phyloP scores from a whole-genome alignment of 805 yeast genomes.

The Candida ipomoeae region DNA sequence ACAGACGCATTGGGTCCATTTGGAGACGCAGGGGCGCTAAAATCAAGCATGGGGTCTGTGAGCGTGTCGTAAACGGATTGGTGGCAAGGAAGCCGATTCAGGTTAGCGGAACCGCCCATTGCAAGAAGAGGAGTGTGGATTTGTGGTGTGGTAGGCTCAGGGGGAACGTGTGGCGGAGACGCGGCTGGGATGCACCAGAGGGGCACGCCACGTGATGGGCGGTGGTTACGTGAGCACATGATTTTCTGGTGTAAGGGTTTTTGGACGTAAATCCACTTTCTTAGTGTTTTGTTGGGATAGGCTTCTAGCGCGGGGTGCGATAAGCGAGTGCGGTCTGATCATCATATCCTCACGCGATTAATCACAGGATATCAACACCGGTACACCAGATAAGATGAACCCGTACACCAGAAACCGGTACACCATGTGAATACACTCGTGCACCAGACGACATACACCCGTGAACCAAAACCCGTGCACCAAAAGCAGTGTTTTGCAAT shows the following conservation, averaged over 20 bases:
- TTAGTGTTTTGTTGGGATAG: background rate
- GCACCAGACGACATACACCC: too few species aligned
- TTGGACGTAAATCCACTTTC: too few species aligned
- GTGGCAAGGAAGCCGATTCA: conserved; percentile 32
- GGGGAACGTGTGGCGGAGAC: conserved; percentile 1
- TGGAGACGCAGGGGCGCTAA: background rate
- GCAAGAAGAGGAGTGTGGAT: background rate
- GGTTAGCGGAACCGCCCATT: conserved; percentile 3
- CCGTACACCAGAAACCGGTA: too few species aligned
- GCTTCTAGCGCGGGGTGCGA: background rate
- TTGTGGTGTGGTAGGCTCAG: background rate
- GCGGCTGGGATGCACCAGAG: background rate
- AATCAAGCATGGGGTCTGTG: conserved; percentile 39
- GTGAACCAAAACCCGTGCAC: too few species aligned
- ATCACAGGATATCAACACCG: too few species aligned
- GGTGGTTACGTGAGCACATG: background rate
- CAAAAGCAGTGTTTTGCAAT: too few species aligned
- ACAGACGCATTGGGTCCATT: background rate
- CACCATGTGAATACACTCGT: too few species aligned
- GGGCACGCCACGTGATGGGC: background rate
- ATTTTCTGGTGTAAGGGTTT: background rate
- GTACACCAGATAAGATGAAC: too few species aligned
- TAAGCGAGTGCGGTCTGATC: background rate
- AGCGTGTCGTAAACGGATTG: conserved; percentile 37
- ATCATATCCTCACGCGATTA: too few species aligned